Base-by-base conservation (phyloP, 2,329 filamentous ascomycete genomes). In the Hypoxylon rubiginosum region DNA sequence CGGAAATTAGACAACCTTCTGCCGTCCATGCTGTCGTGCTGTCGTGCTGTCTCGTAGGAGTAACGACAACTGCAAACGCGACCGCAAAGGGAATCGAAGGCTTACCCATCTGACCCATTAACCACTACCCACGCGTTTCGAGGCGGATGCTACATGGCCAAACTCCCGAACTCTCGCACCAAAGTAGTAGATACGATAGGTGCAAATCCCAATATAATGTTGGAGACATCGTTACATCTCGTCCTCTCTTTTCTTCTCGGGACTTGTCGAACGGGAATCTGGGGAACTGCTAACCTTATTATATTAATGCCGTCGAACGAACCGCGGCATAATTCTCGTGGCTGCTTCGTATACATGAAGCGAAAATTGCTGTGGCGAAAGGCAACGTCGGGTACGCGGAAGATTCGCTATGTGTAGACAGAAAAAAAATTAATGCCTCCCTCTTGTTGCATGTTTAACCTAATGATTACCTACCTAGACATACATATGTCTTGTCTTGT, bases 141-240 rank as follows among this genome's bases (percentile, higher is more conserved):
- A n/a, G n/a, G 45, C 43, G 51, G 48, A 64, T 59, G 54, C 52
- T 50, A 55, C 55, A 45, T 21, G 4, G 28, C 52, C 30, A 58
- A 34, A 58, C 52, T 50, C n/a, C 39, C 53, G 52, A 64, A 64
- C 50, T 49, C 36, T 56, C 52, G 30, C 56, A 57, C 56, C 54
- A 66, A 53, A 58, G 21, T 58, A 45, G 46, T n/a, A 58, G 57
- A 43, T 39, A 49, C 49, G 34, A 36, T 26, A n/a, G 55, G 58
- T 45, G 57, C 45, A 54, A 55, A 58, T 64, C 53, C 26, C 15
- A 67, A 66, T 67, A 45, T 69, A 67, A 54, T 59, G 30, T 69
- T 67, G 56, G 63, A 64, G 63, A 57, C 26, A 45, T 28, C 28
- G 43, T 49, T 58, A 24, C 56, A 58, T 59, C n/a, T 32, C 45